These are phyloP conservation scores for Amylocystis lapponica DNA, from an alignment of 768 basidiomycete genomes.

Conservation along the genomic window DNA sequence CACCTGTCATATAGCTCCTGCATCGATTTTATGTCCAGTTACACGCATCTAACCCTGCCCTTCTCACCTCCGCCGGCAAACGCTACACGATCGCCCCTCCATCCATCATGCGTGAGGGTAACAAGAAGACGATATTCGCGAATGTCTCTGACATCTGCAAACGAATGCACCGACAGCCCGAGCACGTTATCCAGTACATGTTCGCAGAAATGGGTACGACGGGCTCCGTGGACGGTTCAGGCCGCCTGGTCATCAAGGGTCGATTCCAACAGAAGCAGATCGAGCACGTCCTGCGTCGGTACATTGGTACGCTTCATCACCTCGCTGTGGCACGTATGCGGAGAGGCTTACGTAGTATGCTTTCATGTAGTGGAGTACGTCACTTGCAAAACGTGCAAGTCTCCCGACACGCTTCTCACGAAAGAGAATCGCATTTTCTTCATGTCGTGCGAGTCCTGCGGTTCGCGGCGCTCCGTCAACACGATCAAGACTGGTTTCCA, in stretches of 20 bases:
- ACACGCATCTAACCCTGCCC: constrained; percentile 90
- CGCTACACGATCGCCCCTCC: constrained; percentile 97
- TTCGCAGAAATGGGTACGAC: constrained; percentile 99
- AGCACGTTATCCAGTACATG: constrained; percentile 95
- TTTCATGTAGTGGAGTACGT: constrained; percentile 95
- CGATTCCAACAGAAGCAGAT: constrained; percentile 98
- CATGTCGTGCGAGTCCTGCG: constrained; percentile 90
- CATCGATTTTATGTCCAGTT: constrained; percentile 88
- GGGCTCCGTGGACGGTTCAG: constrained; percentile 88
- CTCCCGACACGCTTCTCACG: constrained; percentile 90
- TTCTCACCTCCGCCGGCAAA: constrained; percentile 80
- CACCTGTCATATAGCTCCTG: constrained; percentile 55
- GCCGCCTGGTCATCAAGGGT: constrained; percentile 93
- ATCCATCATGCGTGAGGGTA: constrained; percentile 89
- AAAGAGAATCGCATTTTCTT: constrained; percentile 99
- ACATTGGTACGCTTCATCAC: constrained; percentile 67
- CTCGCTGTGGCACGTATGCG: neutral
- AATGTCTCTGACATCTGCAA: constrained; percentile 97
- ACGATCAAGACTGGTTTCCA: constrained; percentile 99
- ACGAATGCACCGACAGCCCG: constrained; percentile 96
- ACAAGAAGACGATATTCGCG: constrained; percentile 95
- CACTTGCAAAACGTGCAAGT: constrained; percentile 99
- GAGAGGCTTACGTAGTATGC: neutral
- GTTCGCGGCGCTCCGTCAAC: constrained; percentile 86
- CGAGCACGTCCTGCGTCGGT: constrained; percentile 92